Evolutionary conservation across 1,284 basidiomycete genomes (phyloP).

Genomic region (Leccinum insolens): DNA sequence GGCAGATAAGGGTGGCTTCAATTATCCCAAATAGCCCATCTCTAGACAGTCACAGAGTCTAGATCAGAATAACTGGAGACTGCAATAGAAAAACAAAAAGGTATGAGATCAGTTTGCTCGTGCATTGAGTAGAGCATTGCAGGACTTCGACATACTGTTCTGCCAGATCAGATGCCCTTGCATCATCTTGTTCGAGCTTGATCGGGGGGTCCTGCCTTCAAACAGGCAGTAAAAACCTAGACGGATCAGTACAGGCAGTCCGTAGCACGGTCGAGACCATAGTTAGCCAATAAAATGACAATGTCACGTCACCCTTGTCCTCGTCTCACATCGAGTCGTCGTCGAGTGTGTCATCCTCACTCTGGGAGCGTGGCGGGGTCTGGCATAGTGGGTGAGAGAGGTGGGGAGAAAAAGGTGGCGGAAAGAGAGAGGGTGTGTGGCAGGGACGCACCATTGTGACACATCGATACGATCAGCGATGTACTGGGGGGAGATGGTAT

Average conservation of each 20-base stretch:
- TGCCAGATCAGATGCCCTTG: slow-evolving; percentile 55
- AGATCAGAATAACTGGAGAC: slow-evolving; percentile 77
- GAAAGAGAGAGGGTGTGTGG: too few relatives aligned
- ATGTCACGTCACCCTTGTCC: background rate
- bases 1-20: slow-evolving; percentile 79
- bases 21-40: slow-evolving; percentile 75
- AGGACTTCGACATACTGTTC: slow-evolving; percentile 52
- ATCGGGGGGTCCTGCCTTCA: slow-evolving; percentile 88
- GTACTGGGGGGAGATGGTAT: slow-evolving; percentile 90
- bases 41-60: slow-evolving; percentile 63
- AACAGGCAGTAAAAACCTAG: slow-evolving; percentile 83
- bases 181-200: slow-evolving; percentile 87
- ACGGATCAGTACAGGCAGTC: too few relatives aligned
- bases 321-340: too few relatives aligned
- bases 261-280: too few relatives aligned
- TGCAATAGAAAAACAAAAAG: slow-evolving; percentile 32
- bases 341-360: too few relatives aligned
- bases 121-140: background rate
- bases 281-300: too few relatives aligned
- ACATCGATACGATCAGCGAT: slow-evolving; percentile 59
- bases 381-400: too few relatives aligned
- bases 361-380: too few relatives aligned
- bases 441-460: too few relatives aligned
- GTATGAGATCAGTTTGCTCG: slow-evolving; percentile 4
- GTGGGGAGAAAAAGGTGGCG: too few relatives aligned